Base-by-base conservation (phyloP, 176 grass and related monocot genomes). In the Aegilops umbellulata region DNA sequence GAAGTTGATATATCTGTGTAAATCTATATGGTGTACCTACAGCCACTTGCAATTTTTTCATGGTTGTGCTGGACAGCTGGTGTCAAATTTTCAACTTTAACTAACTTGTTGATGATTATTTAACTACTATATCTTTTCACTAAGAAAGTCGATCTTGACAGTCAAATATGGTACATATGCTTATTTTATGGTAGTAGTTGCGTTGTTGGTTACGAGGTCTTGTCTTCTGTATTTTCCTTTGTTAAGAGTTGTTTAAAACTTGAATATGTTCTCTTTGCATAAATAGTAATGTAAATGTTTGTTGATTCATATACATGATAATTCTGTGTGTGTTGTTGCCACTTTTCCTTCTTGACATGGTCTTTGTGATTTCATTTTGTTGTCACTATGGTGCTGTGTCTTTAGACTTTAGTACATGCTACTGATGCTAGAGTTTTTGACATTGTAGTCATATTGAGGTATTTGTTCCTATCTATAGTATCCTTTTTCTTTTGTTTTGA, bases 71-170 rank as follows among this genome's bases (percentile, higher is more conserved):
- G 29, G 7, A 20, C 29, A 9, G 12, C n/a, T 44, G 79, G 78
- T 86, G 78, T 79, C 72, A 86, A 88, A 79, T 83, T 79, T 85
- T 82, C 63, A 77, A 62, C 49, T 39, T 2, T 73, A 30, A 85
- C 80, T 70, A 60, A 4, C 35, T 9, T n/a, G 3, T 24, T 72
- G 38, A 31, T 51, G 1, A 17, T 23, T 27, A 26, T 24, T 15
- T 10, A 64, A 51, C 34, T 38, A 22, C 7, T 60, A 39, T 3
- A 3, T 63, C 3, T 44, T 49, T 75, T 51, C 42, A 10, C 42
- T 30, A 6, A 51, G 42, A 51, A 29, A 47, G 8, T 19, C 23
- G 49, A 0, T 47, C 23, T 29, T 65, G 57, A 7, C 13, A 3
- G 15, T 49, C 57, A 32, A 78, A 36, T 70, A 16, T 1, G 15